These are phyloP conservation scores for Anthracocystis setariae DNA, from an alignment of 1,284 basidiomycete genomes.

Conservation along the genomic window DNA sequence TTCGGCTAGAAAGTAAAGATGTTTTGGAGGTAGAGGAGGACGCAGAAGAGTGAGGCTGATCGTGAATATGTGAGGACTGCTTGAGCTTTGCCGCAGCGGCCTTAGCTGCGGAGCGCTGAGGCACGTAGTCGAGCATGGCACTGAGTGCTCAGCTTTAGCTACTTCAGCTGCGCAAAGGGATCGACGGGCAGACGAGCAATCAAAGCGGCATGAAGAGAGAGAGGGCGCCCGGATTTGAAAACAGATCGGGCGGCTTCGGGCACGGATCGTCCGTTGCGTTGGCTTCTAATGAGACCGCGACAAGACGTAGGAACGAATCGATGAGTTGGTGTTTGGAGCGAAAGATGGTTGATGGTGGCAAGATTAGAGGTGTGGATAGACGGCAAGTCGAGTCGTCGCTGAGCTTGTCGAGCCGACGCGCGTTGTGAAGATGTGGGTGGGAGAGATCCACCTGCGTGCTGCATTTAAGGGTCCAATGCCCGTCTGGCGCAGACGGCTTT, in stretches of 20 bases:
- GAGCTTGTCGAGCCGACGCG: not conserved
- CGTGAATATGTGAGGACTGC: not conserved
- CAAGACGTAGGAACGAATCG: not conserved
- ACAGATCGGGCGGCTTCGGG: no score
- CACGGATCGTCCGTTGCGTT: no score
- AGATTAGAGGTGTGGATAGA: not conserved
- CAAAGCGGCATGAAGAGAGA: no score
- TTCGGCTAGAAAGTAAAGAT: not conserved
- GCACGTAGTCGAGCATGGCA: conserved; percentile 6
- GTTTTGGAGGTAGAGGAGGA: not conserved
- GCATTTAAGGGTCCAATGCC: conserved; percentile 6
- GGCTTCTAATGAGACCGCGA: no score
- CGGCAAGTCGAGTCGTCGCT: not conserved
- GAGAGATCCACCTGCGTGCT: not conserved
- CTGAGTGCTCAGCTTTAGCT: no score
- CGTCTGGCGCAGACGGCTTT: not conserved
- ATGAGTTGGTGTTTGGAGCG: not conserved
- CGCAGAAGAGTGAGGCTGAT: not conserved
- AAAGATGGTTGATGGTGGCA: not conserved
- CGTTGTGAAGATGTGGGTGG: not conserved
- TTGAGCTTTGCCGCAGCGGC: conserved; percentile 16
- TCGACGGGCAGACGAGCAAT: no score
- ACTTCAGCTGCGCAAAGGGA: not conserved
- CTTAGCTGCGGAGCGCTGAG: conserved; percentile 25
- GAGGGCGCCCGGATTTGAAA: no score